A percentile compares a stretch with the other conserved stretches of the same genome.
phyloP scores from a whole-genome alignment of 257 asterid species.

The Nicotiana obtusifolia region DNA sequence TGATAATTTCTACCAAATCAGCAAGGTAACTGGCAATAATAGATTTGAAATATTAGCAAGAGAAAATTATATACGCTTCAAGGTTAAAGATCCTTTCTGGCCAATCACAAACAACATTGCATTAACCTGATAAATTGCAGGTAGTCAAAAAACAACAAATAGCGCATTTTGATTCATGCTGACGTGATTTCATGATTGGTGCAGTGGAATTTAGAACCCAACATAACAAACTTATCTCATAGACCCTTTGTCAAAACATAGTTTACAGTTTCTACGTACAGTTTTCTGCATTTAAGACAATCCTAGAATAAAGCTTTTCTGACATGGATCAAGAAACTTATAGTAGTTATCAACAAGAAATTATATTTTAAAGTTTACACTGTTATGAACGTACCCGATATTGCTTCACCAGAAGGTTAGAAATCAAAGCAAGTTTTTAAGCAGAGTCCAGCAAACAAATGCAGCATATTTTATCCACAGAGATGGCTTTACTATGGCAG shows the following conservation, averaged over 20 bases:
- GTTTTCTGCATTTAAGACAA: neutral
- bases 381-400: neutral
- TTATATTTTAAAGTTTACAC: neutral
- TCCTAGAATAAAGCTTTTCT: neutral
- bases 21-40: slow-evolving; percentile 73
- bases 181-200: neutral
- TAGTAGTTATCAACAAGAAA: neutral
- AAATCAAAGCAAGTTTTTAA: neutral
- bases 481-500: neutral
- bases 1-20: slow-evolving; percentile 80
- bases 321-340: slow-evolving; percentile 1
- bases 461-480: neutral
- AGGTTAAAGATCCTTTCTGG: neutral
- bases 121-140: neutral
- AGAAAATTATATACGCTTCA: neutral
- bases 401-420: neutral
- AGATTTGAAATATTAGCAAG: slow-evolving; percentile 22
- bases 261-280: neutral
- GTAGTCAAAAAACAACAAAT: neutral
- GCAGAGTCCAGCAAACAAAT: neutral
- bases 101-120: slow-evolving; percentile 3
- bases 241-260: neutral
- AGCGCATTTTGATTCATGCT: slow-evolving; percentile 1
- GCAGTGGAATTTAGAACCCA: neutral
- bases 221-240: slow-evolving; percentile 6